Evolutionary conservation across 129 eudicot genomes (phyloP).

Genomic region (Kitagawia praeruptora): DNA sequence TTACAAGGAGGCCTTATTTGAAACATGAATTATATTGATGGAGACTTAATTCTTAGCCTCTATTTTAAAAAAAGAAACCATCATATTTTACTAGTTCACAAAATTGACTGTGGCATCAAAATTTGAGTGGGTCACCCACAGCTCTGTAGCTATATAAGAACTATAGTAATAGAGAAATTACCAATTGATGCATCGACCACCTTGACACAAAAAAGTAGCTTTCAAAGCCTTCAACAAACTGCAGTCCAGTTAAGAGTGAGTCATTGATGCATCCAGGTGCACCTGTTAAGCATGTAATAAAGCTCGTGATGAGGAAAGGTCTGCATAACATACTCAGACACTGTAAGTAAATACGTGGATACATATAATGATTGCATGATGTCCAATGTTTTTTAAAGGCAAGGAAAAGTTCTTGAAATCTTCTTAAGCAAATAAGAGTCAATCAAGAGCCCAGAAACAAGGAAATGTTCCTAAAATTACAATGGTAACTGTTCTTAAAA

Average conservation of each 20-base stretch:
- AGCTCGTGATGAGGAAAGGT: not conserved
- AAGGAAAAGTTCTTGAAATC: not conserved
- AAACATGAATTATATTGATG: not conserved
- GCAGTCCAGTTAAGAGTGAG: constrained; percentile 80
- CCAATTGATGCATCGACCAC: constrained; percentile 98
- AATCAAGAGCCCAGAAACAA: not conserved
- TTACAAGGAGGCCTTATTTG: not conserved
- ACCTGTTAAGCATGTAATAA: constrained; percentile 38
- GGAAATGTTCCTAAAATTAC: not conserved
- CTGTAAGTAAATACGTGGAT: not conserved
- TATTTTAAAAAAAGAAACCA: not conserved
- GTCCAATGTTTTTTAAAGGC: not conserved
- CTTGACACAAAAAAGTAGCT: constrained; percentile 78
- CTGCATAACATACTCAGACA: not conserved
- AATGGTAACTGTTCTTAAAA: not conserved
- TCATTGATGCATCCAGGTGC: constrained; percentile 97
- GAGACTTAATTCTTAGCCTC: not conserved
- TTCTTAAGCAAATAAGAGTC: not conserved
- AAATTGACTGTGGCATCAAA: not conserved
- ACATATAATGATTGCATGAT: not conserved
- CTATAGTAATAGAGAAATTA: constrained; percentile 18
- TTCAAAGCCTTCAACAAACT: constrained; percentile 87
- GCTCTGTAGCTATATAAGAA: not conserved
- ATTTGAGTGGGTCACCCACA: no score
- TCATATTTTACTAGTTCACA: not conserved